phyloP scores from a whole-genome alignment of 2,329 filamentous ascomycete species.

The Trichoderma semiorbis region DNA sequence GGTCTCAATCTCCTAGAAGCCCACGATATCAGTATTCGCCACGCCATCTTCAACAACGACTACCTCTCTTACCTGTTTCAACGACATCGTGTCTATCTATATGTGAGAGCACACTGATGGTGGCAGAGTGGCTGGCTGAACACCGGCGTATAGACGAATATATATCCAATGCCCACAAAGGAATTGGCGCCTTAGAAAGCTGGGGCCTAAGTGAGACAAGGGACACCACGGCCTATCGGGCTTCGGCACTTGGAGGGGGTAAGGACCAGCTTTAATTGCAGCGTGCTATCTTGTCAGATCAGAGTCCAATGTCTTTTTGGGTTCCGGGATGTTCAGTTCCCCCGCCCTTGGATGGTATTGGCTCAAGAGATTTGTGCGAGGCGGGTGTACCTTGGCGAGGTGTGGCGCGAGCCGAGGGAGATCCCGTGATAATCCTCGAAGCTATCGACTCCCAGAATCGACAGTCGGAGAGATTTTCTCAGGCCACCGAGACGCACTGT shows the following conservation, averaged over 20 bases:
- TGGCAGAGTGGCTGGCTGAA: neutral
- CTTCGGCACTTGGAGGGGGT: neutral
- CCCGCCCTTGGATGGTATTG: conserved; percentile 13
- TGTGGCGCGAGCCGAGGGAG: conserved; percentile 7
- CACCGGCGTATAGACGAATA: neutral
- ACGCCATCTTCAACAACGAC: neutral
- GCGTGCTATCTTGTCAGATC: neutral
- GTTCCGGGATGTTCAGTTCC: conserved; percentile 8
- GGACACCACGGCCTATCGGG: neutral
- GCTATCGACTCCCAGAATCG: conserved; percentile 15
- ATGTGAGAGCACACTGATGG: neutral
- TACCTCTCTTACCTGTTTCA: conserved; percentile 53
- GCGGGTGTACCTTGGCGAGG: conserved; percentile 15
- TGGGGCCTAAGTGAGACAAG: neutral
- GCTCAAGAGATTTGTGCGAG: neutral
- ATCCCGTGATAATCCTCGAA: conserved; percentile 15
- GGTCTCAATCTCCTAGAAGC: conserved; percentile 86
- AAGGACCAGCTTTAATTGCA: conserved; percentile 1
- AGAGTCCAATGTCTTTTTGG: conserved; percentile 1
- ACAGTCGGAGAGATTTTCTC: neutral
- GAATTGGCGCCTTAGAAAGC: conserved; percentile 2
- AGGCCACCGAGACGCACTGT: neutral
- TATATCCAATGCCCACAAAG: conserved; percentile 2
- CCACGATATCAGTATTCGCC: neutral
- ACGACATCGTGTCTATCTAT: conserved; percentile 45